These are phyloP conservation scores for Daldinia sp. DNA, from an alignment of 2,329 filamentous ascomycete species.

Conservation along the genomic window DNA sequence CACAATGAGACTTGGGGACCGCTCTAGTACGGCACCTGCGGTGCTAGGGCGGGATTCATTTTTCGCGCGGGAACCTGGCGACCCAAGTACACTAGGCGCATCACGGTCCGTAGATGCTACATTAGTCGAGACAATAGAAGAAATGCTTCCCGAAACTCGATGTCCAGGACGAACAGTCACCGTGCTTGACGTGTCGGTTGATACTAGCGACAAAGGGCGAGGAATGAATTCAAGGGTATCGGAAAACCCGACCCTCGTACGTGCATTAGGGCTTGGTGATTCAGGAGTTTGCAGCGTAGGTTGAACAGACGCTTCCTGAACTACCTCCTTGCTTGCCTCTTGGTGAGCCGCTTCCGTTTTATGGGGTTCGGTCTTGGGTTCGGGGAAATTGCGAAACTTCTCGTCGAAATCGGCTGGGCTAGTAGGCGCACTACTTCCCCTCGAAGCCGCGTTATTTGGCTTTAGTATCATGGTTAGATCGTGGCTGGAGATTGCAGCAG, in stretches of 20 bases:
- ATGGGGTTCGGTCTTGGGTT: constrained; percentile 30
- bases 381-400: constrained; percentile 46
- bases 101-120: constrained; percentile 58
- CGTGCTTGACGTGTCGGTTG: constrained; percentile 85
- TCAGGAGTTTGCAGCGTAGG: constrained; percentile 44
- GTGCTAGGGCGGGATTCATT: constrained; percentile 73
- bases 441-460: constrained; percentile 64
- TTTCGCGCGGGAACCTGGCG: constrained; percentile 57
- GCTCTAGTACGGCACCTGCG: constrained; percentile 76
- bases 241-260: constrained; percentile 82
- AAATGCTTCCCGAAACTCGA: constrained; percentile 82
- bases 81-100: constrained; percentile 53
- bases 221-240: constrained; percentile 87
- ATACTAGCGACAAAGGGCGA: constrained; percentile 84
- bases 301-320: constrained; percentile 44
- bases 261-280: constrained; percentile 56
- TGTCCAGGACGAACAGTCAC: constrained; percentile 76
- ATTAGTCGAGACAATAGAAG: constrained; percentile 76
- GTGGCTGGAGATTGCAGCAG: constrained; percentile 84
- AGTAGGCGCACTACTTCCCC: constrained; percentile 73
- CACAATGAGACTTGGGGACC: constrained; percentile 55
- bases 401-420: constrained; percentile 66
- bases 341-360: constrained; percentile 37
- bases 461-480: constrained; percentile 80
- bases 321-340: constrained; percentile 49